Evolutionary conservation across 2,329 filamentous ascomycete genomes (phyloP).

Genomic region (Alternaria tenuissima): DNA sequence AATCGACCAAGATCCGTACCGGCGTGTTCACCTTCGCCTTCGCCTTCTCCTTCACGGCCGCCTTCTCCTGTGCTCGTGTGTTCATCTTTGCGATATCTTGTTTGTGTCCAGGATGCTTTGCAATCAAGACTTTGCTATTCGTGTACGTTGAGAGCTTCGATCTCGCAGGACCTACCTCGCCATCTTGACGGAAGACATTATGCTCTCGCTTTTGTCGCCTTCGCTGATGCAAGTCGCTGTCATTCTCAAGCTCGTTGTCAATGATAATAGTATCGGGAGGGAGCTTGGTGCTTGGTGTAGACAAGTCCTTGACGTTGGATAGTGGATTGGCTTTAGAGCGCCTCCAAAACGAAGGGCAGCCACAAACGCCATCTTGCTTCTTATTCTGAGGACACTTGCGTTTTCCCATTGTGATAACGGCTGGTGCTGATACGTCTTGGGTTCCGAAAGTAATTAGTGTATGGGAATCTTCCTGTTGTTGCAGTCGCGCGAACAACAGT

Average conservation of each 20-base stretch:
- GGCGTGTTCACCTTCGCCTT: neutral
- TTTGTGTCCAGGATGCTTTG: neutral
- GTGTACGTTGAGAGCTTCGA: neutral
- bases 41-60: neutral
- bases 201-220: neutral
- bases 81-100: neutral
- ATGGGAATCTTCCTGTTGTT: neutral
- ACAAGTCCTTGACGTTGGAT: neutral
- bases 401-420: neutral
- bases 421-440: conserved; percentile 1
- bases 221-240: neutral
- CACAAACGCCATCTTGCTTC: conserved; percentile 34
- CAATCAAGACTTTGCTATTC: neutral
- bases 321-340: neutral
- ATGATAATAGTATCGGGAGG: neutral
- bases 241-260: neutral
- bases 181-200: neutral
- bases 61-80: neutral
- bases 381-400: conserved; percentile 17
- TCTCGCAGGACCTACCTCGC: neutral
- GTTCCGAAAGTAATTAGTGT: neutral
- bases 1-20: conserved; percentile 13
- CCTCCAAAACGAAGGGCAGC: conserved; percentile 37
- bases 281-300: neutral
- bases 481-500: neutral